These are phyloP conservation scores for Penicillium longicatenatum DNA, from an alignment of 495 filamentous ascomycete genomes.

Conservation along the genomic window DNA sequence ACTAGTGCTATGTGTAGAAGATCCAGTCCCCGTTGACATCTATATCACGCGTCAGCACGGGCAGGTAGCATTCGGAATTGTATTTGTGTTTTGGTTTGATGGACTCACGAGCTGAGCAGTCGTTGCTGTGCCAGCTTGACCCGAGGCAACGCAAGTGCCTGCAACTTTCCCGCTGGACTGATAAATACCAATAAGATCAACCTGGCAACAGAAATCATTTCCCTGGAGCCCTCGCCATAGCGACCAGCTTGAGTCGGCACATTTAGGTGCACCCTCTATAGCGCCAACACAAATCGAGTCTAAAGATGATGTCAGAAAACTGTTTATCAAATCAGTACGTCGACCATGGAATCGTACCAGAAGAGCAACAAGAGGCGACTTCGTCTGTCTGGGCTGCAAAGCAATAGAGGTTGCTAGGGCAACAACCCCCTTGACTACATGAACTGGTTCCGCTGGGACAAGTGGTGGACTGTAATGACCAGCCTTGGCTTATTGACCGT, in stretches of 20 bases:
- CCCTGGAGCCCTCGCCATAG: slow-evolving; percentile 22
- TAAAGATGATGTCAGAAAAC: background rate
- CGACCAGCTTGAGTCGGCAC: slow-evolving; percentile 25
- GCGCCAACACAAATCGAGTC: slow-evolving; percentile 20
- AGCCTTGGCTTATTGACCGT: slow-evolving; percentile 16
- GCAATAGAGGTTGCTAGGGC: slow-evolving; percentile 20
- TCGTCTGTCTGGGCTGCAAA: slow-evolving; percentile 17
- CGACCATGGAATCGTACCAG: slow-evolving; percentile 10
- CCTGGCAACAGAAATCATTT: slow-evolving; percentile 25
- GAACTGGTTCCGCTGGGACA: slow-evolving; percentile 16
- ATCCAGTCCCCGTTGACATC: slow-evolving; percentile 4
- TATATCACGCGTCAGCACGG: background rate
- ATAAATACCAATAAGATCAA: slow-evolving; percentile 20
- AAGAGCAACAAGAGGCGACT: slow-evolving; percentile 23
- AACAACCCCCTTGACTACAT: slow-evolving; percentile 23
- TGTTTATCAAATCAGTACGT: background rate
- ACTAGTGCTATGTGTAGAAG: background rate
- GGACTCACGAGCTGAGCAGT: slow-evolving; percentile 2
- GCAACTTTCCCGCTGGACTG: slow-evolving; percentile 15
- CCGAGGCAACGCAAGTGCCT: slow-evolving; percentile 21
- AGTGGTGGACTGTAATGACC: slow-evolving; percentile 23
- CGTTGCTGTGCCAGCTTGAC: slow-evolving; percentile 3
- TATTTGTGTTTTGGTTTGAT: background rate
- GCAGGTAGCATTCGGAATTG: background rate
- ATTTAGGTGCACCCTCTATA: slow-evolving; percentile 17